Evolutionary conservation across 2,329 filamentous ascomycete genomes (phyloP).

Genomic region (Cladosporium sp.): DNA sequence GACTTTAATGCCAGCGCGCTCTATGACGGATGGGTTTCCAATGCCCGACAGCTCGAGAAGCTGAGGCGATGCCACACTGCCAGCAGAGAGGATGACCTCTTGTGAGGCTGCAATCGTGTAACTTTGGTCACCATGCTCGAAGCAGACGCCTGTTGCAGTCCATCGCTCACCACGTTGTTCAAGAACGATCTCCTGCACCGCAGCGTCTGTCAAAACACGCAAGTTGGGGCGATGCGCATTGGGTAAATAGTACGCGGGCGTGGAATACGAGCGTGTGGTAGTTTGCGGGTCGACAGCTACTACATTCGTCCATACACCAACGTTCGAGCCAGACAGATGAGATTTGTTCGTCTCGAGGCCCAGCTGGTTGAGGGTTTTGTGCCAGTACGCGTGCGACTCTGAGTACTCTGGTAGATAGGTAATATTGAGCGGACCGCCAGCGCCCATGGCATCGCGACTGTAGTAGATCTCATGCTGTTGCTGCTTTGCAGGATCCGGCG

Average conservation of each 20-base stretch:
- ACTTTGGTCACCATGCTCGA: neutral
- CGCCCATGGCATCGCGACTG: neutral
- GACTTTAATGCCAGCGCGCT: slow-evolving; percentile 50
- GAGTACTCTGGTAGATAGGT: neutral
- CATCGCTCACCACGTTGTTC: neutral
- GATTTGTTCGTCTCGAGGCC: neutral
- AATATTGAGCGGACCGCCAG: neutral
- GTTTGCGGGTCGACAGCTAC: slow-evolving; percentile 51
- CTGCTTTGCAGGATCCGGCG: neutral
- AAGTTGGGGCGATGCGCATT: neutral
- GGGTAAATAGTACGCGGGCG: slow-evolving; percentile 1
- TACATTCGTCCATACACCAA: slow-evolving; percentile 53
- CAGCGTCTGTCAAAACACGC: neutral
- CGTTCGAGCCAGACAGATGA: slow-evolving; percentile 52
- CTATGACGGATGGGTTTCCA: slow-evolving; percentile 53
- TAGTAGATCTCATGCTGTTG: slow-evolving; percentile 36
- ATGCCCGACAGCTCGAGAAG: slow-evolving; percentile 65
- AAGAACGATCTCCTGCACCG: neutral
- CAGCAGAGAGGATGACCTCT: slow-evolving; percentile 57
- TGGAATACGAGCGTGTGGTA: slow-evolving; percentile 52
- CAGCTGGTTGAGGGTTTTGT: neutral
- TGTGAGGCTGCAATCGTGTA: slow-evolving; percentile 35
- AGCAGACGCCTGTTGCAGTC: neutral
- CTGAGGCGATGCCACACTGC: slow-evolving; percentile 59
- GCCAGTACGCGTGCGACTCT: slow-evolving; percentile 1